phyloP scores from a whole-genome alignment of 169 alveolate species.

The Plasmodium coatneyi region DNA sequence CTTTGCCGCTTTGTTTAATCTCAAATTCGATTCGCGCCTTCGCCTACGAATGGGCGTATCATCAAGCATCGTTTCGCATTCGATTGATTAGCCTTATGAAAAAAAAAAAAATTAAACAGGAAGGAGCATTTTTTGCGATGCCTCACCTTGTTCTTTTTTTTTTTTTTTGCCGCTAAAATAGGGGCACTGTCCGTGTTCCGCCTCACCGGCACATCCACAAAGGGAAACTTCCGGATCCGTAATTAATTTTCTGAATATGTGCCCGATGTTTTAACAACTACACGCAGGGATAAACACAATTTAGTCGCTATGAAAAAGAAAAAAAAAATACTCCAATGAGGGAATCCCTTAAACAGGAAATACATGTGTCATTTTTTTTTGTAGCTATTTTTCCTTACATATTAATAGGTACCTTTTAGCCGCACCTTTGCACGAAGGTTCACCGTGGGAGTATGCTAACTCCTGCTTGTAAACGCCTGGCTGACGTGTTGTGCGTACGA shows the following conservation, averaged over 20 bases:
- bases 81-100: background rate
- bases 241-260: background rate
- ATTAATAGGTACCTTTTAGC: background rate
- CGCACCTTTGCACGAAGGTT: background rate
- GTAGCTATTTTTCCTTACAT: background rate
- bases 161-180: background rate
- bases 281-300: background rate
- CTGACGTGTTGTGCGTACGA: background rate
- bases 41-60: background rate
- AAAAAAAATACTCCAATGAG: background rate
- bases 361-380: background rate
- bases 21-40: background rate
- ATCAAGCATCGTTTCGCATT: background rate
- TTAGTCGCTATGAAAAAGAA: background rate
- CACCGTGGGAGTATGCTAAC: background rate
- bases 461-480: background rate
- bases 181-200: background rate
- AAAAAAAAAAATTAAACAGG: background rate
- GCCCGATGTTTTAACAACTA: background rate
- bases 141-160: background rate
- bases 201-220: background rate
- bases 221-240: background rate
- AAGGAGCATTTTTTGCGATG: background rate
- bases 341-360: background rate
- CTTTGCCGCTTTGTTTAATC: background rate